Evolutionary conservation across 1,284 basidiomycete genomes (phyloP), one percentile per base, ranked within the genome.

Genomic region (Exobasidium cylindrosporum): DNA sequence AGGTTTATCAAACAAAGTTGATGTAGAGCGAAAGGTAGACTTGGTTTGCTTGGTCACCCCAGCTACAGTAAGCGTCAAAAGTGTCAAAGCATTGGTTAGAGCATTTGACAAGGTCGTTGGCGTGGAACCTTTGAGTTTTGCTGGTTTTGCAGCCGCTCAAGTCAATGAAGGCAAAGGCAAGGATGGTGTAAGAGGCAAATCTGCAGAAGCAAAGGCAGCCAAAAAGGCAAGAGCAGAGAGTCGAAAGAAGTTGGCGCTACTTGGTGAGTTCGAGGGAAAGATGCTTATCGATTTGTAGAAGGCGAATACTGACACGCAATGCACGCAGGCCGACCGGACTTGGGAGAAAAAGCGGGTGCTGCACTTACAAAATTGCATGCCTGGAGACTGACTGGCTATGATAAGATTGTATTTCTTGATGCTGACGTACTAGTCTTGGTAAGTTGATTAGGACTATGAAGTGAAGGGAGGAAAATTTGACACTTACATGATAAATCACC

Each of bases 321-420:
- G n/a, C n/a, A n/a, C 7, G 11, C 43, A 50, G 65, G 64, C 17
- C 92, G 95, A 61, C 91, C 88, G 26, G 94, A 98, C 82, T 87
- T 98, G 61, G 86, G 87, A 76, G 87, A 89, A 66, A 62, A 60
- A 14, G 23, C 40, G 5, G 63, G 65, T 0, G 53, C 56, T 4
- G 91, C 93, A 72, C 86, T 97, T 81, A 97, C 95, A 61, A 98
- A 98, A 81, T 83, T 97, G 58, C 95, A 98, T 81, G 85, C 91
- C 68, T 97, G 97, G 81, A 90, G 95, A 63, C 86, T 97, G 67
- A 86, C 85, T 23, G 87, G 90, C 73, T 97, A 89, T 82, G 83
- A 87, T 65, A 94, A 92, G 80, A 83, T 97, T 71, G 87, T 97
- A 74, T 97, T 95, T 81, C 87, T 98, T 62, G 95, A 98, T 81